Conservation (phyloP, 2,329 filamentous ascomycete genomes). For the Diaporthe sp. region DNA sequence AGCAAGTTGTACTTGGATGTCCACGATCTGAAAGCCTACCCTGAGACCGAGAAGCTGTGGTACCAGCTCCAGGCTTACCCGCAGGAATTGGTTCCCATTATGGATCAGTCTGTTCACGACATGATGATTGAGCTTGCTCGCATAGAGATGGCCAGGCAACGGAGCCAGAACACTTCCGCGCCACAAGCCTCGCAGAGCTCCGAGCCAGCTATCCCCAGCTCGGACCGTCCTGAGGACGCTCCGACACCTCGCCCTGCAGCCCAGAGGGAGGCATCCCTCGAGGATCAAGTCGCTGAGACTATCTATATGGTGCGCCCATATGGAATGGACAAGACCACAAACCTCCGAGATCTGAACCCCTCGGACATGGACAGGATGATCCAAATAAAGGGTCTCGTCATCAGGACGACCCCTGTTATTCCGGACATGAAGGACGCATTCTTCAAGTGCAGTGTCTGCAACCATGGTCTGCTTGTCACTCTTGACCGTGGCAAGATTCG, state of each 20-base stretch:
- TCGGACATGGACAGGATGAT: conserved; percentile 97
- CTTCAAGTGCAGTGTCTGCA: conserved; percentile 95
- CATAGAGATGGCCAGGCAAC: conserved; percentile 80
- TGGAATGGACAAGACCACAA: conserved; percentile 87
- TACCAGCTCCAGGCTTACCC: conserved; percentile 95
- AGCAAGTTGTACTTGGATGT: conserved; percentile 90
- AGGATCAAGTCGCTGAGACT: conserved; percentile 84
- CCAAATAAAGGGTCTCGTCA: conserved; percentile 94
- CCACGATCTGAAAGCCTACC: conserved; percentile 91
- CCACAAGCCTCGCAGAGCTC: conserved; percentile 72
- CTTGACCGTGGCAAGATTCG: conserved; percentile 97
- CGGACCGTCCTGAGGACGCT: conserved; percentile 74
- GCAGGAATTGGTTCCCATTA: conserved; percentile 94
- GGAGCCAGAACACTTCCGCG: conserved; percentile 71
- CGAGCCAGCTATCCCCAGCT: conserved; percentile 82
- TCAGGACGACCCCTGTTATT: conserved; percentile 94
- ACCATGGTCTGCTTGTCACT: conserved; percentile 89
- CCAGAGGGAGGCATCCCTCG: conserved; percentile 70
- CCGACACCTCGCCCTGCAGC: conserved; percentile 60
- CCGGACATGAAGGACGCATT: conserved; percentile 99
- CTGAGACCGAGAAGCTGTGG: conserved; percentile 93
- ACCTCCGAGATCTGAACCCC: conserved; percentile 94
- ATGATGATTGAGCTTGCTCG: conserved; percentile 91
- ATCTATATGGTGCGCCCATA: conserved; percentile 91
- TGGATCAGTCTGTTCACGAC: conserved; percentile 96